Conservation (phyloP, 2,329 filamentous ascomycete genomes). For the Dactylonectria macrodidyma region DNA sequence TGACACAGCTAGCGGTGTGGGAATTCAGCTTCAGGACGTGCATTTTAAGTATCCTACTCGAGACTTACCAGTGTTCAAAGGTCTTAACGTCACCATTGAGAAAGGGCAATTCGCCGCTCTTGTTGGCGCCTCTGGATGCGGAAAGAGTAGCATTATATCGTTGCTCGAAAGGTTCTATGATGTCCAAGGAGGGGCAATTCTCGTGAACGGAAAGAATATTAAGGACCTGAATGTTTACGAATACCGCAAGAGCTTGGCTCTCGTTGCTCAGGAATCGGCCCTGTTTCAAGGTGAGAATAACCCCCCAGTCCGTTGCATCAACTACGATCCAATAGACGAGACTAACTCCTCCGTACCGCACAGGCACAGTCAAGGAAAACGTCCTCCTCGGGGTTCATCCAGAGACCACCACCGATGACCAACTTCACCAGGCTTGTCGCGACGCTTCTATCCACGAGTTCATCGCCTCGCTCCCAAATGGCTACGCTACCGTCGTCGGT, state of each 20-base stretch:
- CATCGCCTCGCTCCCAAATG: slow-evolving; percentile 64
- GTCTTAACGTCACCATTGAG: slow-evolving; percentile 45
- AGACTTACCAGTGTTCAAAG: slow-evolving; percentile 39
- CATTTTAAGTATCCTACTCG: slow-evolving; percentile 45
- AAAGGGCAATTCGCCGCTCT: slow-evolving; percentile 60
- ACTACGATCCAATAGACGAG: too few species aligned
- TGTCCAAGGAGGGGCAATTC: slow-evolving; percentile 18
- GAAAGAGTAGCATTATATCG: slow-evolving; percentile 50
- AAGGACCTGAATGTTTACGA: slow-evolving; percentile 34
- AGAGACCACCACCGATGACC: slow-evolving; percentile 35
- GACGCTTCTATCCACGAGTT: slow-evolving; percentile 71
- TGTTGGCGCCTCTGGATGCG: slow-evolving; percentile 35
- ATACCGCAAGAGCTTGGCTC: slow-evolving; percentile 42
- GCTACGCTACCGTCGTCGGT: slow-evolving; percentile 62
- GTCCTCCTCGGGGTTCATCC: slow-evolving; percentile 39
- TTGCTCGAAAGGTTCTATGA: slow-evolving; percentile 49
- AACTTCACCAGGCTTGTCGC: slow-evolving; percentile 48
- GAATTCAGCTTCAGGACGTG: slow-evolving; percentile 41
- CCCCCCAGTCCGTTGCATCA: too few species aligned
- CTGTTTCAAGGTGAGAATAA: slow-evolving; percentile 41
- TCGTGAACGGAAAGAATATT: slow-evolving; percentile 31
- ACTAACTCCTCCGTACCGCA: too few species aligned
- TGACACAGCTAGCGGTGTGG: slow-evolving; percentile 1
- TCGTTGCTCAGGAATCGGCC: slow-evolving; percentile 45
- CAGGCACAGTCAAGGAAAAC: slow-evolving; percentile 52